Conservation (phyloP, 257 asterid genomes). For the Fraxinus anomala region DNA sequence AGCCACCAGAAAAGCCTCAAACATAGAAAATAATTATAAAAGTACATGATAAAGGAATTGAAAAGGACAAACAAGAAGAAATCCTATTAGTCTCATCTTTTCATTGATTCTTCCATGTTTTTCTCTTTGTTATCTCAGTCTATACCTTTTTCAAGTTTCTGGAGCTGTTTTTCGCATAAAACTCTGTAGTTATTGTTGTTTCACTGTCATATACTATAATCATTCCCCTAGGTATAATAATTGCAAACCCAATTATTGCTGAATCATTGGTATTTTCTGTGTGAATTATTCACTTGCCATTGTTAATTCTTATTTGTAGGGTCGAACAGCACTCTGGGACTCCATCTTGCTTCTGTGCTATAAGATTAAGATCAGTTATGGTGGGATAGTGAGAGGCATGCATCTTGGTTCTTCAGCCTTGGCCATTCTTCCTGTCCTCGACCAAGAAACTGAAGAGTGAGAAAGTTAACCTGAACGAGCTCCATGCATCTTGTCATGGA, state of each 20-base stretch:
- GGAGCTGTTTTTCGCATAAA: not conserved
- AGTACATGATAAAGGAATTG: no score
- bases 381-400: slow-evolving; percentile 85
- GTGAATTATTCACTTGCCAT: not conserved
- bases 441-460: slow-evolving; percentile 58
- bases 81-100: not conserved
- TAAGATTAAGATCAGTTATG: slow-evolving; percentile 66
- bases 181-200: not conserved
- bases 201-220: not conserved
- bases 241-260: not conserved
- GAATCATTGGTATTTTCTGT: not conserved
- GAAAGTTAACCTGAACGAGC: not conserved
- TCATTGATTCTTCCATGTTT: not conserved
- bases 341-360: slow-evolving; percentile 73
- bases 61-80: not conserved
- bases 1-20: not conserved
- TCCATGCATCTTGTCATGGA: slow-evolving; percentile 4
- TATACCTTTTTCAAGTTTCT: not conserved
- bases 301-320: slow-evolving; percentile 49
- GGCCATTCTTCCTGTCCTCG: slow-evolving; percentile 72
- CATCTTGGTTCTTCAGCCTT: slow-evolving; percentile 92
- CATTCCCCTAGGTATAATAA: not conserved
- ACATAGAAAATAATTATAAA: not conserved
- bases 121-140: not conserved
- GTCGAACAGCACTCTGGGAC: slow-evolving; percentile 97